These are phyloP conservation scores for Trebouxia sp. DNA, from an alignment of 139 green algal genomes.

Conservation along the genomic window DNA sequence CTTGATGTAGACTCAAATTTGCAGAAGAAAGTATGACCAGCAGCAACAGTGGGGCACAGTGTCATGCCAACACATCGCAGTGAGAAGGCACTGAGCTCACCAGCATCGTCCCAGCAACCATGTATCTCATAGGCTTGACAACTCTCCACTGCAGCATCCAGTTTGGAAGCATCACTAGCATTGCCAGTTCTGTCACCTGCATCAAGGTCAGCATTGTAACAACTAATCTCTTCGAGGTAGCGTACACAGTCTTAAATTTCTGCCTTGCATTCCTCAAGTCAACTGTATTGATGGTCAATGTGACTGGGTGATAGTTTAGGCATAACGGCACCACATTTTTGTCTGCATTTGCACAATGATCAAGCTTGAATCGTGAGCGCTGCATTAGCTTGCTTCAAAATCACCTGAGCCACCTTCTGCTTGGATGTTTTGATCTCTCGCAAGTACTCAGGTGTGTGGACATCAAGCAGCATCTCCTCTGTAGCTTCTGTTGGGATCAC, in stretches of 20 bases:
- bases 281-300: too few relatives aligned
- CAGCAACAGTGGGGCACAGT: too few relatives aligned
- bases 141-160: constrained; percentile 55
- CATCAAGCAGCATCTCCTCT: constrained; percentile 45
- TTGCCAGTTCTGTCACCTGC: constrained; percentile 69
- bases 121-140: constrained; percentile 53
- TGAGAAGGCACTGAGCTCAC: neutral
- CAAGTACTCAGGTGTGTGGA: constrained; percentile 38
- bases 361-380: too few relatives aligned
- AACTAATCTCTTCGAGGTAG: too few relatives aligned
- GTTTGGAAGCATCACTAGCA: constrained; percentile 64
- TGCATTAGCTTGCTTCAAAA: neutral
- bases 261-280: too few relatives aligned
- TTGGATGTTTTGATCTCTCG: neutral
- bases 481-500: constrained; percentile 35
- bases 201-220: too few relatives aligned
- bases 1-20: too few relatives aligned
- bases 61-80: neutral
- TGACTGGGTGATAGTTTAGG: too few relatives aligned
- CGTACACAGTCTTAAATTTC: too few relatives aligned
- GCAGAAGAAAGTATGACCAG: too few relatives aligned
- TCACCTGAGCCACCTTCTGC: constrained; percentile 20
- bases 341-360: too few relatives aligned
- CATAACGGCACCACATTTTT: too few relatives aligned
- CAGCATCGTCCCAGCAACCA: constrained; percentile 72